Conservation (phyloP, 192 early-diverging fungal species). For the Entomortierella parvispora region DNA sequence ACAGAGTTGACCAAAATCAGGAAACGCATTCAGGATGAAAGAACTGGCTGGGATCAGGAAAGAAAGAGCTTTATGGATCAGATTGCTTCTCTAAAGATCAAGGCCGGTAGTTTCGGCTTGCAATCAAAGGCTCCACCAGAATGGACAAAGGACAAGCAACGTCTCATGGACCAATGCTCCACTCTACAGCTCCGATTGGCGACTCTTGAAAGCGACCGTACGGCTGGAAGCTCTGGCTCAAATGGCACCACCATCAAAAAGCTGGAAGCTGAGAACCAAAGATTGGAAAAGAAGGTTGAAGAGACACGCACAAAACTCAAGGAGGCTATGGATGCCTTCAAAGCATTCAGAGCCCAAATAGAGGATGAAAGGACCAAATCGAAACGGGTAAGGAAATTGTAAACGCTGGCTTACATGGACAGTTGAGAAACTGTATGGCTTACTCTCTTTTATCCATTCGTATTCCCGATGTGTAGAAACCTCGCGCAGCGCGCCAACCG, state of each 20-base stretch:
- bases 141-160: constrained; percentile 42
- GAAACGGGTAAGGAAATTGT: constrained; percentile 9
- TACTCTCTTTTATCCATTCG: too few relatives aligned
- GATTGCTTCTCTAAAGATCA: constrained; percentile 45
- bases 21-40: constrained; percentile 26
- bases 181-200: constrained; percentile 27
- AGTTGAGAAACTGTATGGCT: too few relatives aligned
- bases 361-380: constrained; percentile 6
- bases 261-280: constrained; percentile 13
- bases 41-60: constrained; percentile 25
- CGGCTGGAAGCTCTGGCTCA: background rate
- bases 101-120: constrained; percentile 15
- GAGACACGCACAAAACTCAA: constrained; percentile 18
- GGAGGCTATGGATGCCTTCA: constrained; percentile 24
- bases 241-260: constrained; percentile 1
- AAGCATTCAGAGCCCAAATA: constrained; percentile 10
- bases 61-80: constrained; percentile 42
- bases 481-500: too few relatives aligned
- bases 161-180: constrained; percentile 15
- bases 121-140: constrained; percentile 35
- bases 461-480: too few relatives aligned
- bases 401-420: background rate
- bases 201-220: constrained; percentile 21
- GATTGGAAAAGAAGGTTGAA: constrained; percentile 33
- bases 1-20: constrained; percentile 16